These are phyloP conservation scores for Aspergillus ibericus DNA, from an alignment of 2,329 filamentous ascomycete genomes.

Conservation along the genomic window DNA sequence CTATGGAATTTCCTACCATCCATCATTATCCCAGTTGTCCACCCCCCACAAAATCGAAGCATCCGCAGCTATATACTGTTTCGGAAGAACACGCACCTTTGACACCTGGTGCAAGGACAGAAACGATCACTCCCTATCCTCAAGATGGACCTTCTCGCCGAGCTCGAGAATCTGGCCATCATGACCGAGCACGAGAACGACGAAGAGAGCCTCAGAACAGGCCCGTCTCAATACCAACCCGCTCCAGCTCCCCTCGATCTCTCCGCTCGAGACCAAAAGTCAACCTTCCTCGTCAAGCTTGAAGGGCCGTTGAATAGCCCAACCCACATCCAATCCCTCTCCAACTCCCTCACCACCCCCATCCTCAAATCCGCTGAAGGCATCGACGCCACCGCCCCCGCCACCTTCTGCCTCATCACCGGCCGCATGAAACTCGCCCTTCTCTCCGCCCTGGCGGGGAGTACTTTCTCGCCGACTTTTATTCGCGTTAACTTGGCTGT, in stretches of 20 bases:
- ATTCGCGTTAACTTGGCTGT: background rate
- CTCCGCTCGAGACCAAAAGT: background rate
- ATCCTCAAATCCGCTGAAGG: background rate
- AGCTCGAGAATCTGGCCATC: background rate
- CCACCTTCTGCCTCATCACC: background rate
- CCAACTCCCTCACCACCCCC: background rate
- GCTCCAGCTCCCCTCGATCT: background rate
- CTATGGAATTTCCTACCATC: no score
- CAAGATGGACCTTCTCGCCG: background rate
- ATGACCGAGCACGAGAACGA: background rate
- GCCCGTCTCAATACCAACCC: background rate
- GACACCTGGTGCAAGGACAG: no score
- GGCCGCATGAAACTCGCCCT: background rate
- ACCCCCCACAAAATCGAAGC: no score
- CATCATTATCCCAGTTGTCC: no score
- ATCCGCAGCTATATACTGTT: no score
- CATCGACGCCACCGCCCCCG: background rate
- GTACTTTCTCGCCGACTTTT: background rate
- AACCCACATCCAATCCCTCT: background rate
- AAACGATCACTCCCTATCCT: no score
- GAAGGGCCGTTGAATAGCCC: background rate
- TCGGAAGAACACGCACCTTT: no score
- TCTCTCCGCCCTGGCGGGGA: background rate
- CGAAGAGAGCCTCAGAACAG: background rate
- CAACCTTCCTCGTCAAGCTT: background rate